These are phyloP conservation scores for Stenocarpella maydis DNA, from an alignment of 2,329 filamentous ascomycete species.

Conservation along the genomic window DNA sequence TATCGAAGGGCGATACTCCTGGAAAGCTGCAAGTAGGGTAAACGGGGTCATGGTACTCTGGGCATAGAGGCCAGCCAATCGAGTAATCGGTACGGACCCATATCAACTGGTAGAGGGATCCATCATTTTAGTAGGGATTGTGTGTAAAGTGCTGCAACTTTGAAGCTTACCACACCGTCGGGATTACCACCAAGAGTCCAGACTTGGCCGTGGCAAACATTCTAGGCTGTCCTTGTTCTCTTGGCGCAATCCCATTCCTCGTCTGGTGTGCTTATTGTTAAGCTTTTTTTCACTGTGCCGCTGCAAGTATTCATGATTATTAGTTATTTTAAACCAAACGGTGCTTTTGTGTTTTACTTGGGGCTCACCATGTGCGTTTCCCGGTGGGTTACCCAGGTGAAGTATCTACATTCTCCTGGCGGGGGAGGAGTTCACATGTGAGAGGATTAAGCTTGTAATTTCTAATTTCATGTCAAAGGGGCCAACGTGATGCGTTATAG, in stretches of 20 bases:
- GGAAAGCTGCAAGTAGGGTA: background rate
- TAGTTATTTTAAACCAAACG: too few species aligned
- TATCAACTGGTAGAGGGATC: background rate
- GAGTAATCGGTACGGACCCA: background rate
- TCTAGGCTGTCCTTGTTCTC: background rate
- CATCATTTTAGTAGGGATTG: background rate
- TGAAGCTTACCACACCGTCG: background rate
- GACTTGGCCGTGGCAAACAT: conserved; percentile 1
- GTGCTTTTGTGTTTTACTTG: background rate
- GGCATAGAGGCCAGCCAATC: background rate
- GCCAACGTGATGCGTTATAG: too few species aligned
- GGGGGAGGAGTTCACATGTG: background rate
- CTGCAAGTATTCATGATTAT: background rate
- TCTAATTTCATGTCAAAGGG: too few species aligned
- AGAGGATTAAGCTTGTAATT: background rate
- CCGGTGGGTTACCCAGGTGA: background rate
- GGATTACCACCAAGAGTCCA: background rate
- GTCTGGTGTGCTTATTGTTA: background rate
- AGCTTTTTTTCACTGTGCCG: background rate
- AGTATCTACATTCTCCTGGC: background rate
- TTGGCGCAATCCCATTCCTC: background rate
- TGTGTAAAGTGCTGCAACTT: background rate
- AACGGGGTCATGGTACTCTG: background rate
- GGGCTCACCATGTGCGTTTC: background rate
- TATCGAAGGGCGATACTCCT: background rate